phyloP scores from a whole-genome alignment of 1,284 basidiomycete species.

The Amylostereum chailletii region DNA sequence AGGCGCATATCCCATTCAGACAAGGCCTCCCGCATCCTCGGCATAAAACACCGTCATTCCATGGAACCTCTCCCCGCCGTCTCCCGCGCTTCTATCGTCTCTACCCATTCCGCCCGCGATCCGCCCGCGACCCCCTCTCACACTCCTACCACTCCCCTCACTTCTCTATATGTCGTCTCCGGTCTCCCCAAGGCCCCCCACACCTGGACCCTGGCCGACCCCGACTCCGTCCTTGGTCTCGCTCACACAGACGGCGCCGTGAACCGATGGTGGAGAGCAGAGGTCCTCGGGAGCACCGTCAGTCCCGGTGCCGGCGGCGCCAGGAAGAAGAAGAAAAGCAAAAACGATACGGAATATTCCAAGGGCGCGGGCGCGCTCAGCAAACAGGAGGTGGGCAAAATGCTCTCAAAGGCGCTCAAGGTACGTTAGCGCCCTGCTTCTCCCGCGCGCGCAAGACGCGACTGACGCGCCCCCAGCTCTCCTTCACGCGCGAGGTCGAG shows the following conservation, averaged over 20 bases:
- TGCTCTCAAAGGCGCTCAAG: slow-evolving; percentile 87
- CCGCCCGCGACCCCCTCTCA: slow-evolving; percentile 35
- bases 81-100: slow-evolving; percentile 64
- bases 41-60: slow-evolving; percentile 59
- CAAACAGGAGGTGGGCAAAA: slow-evolving; percentile 80
- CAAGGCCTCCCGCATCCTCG: slow-evolving; percentile 66
- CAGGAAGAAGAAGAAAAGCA: slow-evolving; percentile 57
- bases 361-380: slow-evolving; percentile 66
- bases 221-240: slow-evolving; percentile 77
- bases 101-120: slow-evolving; percentile 63
- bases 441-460: slow-evolving; percentile 1
- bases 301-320: slow-evolving; percentile 68
- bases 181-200: slow-evolving; percentile 78
- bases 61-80: slow-evolving; percentile 79
- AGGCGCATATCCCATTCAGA: slow-evolving; percentile 19
- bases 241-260: slow-evolving; percentile 86
- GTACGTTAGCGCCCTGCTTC: slow-evolving; percentile 27
- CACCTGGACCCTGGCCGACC: slow-evolving; percentile 92
- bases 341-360: slow-evolving; percentile 47
- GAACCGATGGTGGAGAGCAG: slow-evolving; percentile 89
- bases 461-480: slow-evolving; percentile 39
- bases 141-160: slow-evolving; percentile 63
- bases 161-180: slow-evolving; percentile 78
- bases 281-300: slow-evolving; percentile 84
- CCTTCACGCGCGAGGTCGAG: slow-evolving; percentile 89